Evolutionary conservation across 441 rosid genomes (phyloP), one percentile per base, ranked within the genome.

Genomic region (Manihot esculenta): DNA sequence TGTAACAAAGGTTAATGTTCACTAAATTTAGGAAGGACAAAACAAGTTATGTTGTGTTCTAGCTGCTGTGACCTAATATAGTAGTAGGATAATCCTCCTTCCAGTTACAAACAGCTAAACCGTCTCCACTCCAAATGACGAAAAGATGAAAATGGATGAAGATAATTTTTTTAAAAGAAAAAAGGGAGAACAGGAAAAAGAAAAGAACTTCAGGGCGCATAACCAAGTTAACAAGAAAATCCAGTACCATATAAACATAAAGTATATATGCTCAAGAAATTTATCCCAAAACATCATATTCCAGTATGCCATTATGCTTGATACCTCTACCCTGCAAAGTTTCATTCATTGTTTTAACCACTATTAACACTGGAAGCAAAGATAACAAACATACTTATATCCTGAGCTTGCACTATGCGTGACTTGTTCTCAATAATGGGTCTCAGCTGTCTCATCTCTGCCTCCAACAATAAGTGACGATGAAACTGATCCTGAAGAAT

Each of bases 371-470:
- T 41, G 64, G 55, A 70, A 63, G 21, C 70, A 69, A 44, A 48
- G 51, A 71, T 47, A 41, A 45, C 42, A 50, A 42, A 33, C 82
- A 38, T 83, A 88, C 99, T 89, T 91, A 83, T 88, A 95, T 81
- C 98, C 99, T 62, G 98, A 95, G 78, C 73, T 91, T 48, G 95
- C 58, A 89, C 70, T 75, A 92, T 89, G 67, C 87, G 83, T 5
- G 97, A 89, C 81, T 91, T 95, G 80, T 95, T 89, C 86, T 92
- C 99, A 65, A 92, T 95, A 70, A 95, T 89, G 59, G 85, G 62
- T 82, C 96, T 87, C 79, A 95, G 73, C 76, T 92, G 91, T 82
- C 84, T 91, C 76, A 97, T 91, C 76, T 95, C 99, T 26, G 98
- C 98, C 85, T 92, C 99, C 86, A 95, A 80, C 74, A 92, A 74